Percentiles rank a stretch among this genome's conserved stretches.
Evolutionary conservation across 129 eudicot species (phyloP).

Genomic region (Rutidosis leptorrhynchoides): DNA sequence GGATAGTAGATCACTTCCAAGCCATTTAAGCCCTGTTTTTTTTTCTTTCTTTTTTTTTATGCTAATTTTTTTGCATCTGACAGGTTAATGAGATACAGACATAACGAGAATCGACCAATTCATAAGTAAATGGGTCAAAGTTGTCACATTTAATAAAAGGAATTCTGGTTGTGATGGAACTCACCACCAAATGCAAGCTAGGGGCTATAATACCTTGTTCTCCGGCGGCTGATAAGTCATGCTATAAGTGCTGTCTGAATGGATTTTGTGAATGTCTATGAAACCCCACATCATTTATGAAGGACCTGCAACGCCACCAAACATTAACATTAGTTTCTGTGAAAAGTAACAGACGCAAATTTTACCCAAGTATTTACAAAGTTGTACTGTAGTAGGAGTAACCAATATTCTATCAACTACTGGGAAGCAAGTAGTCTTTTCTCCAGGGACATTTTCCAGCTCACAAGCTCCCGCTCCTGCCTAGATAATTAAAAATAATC

Average conservation of each 20-base stretch:
- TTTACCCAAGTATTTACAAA: constrained; percentile 8
- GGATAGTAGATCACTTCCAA: no score
- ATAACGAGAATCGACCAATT: neutral
- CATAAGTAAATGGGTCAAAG: neutral
- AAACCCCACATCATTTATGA: constrained; percentile 82
- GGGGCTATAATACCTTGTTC: constrained; percentile 78
- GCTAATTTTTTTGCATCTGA: no score
- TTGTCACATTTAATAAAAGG: neutral
- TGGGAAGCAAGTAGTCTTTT: constrained; percentile 88
- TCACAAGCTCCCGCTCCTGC: constrained; percentile 95
- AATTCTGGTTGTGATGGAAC: constrained; percentile 6
- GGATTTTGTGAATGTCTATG: constrained; percentile 80
- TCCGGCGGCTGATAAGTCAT: constrained; percentile 81
- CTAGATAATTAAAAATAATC: constrained; percentile 46
- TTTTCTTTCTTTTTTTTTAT: no score
- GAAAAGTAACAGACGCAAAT: neutral
- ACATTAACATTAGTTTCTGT: neutral
- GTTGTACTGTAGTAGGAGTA: no score
- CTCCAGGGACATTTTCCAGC: constrained; percentile 93
- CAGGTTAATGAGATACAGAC: no score
- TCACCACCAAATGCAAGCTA: constrained; percentile 91
- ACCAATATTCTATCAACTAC: constrained; percentile 75
- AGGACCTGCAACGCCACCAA: constrained; percentile 41
- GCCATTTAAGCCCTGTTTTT: no score
- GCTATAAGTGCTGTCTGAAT: constrained; percentile 88